A percentile compares a stretch with the other conserved stretches of the same genome.
Evolutionary conservation across 2,329 filamentous ascomycete genomes (phyloP).

Genomic region (Orbilia blumenaviensis): DNA sequence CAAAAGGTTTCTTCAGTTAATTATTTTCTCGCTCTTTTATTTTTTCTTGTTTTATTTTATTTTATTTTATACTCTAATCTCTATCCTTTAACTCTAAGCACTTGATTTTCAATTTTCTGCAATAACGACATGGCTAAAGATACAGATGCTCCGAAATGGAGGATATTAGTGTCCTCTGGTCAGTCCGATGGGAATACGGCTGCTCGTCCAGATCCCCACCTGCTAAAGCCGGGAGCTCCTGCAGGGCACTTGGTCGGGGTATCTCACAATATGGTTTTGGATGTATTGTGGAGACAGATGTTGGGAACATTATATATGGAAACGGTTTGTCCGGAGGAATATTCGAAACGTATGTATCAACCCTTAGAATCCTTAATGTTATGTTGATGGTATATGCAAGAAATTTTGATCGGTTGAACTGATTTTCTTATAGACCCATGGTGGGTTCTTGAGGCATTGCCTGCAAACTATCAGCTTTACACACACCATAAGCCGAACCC

Average conservation of each 20-base stretch:
- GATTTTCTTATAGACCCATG: conserved; percentile 12
- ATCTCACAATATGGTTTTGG: conserved; percentile 45
- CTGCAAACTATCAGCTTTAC: conserved; percentile 45
- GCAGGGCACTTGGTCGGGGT: conserved; percentile 27
- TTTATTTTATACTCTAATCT: background rate
- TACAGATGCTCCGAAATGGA: conserved; percentile 32
- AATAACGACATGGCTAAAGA: conserved; percentile 40
- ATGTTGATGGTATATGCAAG: no score
- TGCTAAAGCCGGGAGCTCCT: conserved; percentile 11
- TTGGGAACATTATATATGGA: conserved; percentile 48
- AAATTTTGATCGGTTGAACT: background rate
- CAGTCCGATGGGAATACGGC: conserved; percentile 47
- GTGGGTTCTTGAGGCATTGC: conserved; percentile 45
- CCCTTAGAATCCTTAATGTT: background rate
- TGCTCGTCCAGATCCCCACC: conserved; percentile 41
- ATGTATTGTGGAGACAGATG: conserved; percentile 46
- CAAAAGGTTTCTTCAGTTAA: no score
- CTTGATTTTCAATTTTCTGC: background rate
- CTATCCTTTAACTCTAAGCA: no score
- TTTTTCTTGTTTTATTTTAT: background rate
- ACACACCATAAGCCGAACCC: conserved; percentile 18
- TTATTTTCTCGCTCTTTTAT: background rate
- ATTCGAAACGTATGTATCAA: conserved; percentile 34
- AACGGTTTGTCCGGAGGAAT: conserved; percentile 35
- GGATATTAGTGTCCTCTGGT: conserved; percentile 40